These are phyloP conservation scores for Penicillium samsonianum DNA, from an alignment of 495 filamentous ascomycete genomes.

Conservation along the genomic window DNA sequence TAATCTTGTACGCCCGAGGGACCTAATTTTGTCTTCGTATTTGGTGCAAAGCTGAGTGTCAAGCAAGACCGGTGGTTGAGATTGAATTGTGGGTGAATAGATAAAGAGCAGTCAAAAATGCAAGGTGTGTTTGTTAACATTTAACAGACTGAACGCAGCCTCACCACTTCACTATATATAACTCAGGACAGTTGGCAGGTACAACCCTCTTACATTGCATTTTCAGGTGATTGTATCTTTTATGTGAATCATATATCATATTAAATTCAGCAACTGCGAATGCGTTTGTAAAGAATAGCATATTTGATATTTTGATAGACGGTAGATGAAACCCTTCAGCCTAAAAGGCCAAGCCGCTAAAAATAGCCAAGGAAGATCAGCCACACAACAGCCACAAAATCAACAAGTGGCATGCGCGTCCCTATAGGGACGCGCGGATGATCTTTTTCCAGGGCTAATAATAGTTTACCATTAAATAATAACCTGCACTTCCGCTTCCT, in stretches of 20 bases:
- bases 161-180: neutral
- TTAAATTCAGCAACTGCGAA: neutral
- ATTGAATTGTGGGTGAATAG: neutral
- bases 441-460: neutral
- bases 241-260: neutral
- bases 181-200: neutral
- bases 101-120: neutral
- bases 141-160: neutral
- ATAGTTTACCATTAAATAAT: neutral
- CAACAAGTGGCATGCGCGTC: conserved; percentile 8
- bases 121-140: neutral
- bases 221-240: neutral
- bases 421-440: conserved; percentile 12
- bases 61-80: neutral
- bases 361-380: conserved; percentile 10
- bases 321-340: neutral
- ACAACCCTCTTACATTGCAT: neutral
- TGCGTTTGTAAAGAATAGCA: neutral
- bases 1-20: neutral
- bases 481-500: neutral
- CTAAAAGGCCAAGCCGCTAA: conserved; percentile 1
- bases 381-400: conserved; percentile 3
- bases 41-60: neutral
- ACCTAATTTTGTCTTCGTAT: neutral
- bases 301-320: neutral